Percentiles rank a stretch among this genome's conserved stretches.
Conservation (phyloP, 805 yeast genomes). For the Tetrapisispora phaffii region DNA sequence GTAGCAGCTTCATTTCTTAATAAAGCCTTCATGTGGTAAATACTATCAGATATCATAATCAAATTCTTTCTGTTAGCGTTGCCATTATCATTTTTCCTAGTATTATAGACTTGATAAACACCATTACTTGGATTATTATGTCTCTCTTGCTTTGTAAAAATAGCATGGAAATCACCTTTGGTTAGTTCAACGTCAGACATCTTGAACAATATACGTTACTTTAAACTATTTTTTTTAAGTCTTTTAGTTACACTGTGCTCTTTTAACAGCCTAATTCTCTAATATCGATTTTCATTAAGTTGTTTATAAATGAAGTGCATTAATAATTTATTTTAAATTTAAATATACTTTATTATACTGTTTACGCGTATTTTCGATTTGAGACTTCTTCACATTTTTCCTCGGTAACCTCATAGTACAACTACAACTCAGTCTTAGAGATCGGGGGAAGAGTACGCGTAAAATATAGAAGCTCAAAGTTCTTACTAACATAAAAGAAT, state of each 20-base stretch:
- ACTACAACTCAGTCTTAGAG: too few relatives aligned
- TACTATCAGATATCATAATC: constrained; percentile 43
- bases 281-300: too few relatives aligned
- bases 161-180: constrained; percentile 21
- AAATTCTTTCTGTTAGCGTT: constrained; percentile 24
- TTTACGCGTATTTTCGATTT: neutral
- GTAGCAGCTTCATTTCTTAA: constrained; percentile 42
- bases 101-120: constrained; percentile 26
- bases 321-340: too few relatives aligned
- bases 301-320: too few relatives aligned
- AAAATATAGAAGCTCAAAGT: neutral
- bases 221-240: neutral
- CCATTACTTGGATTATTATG: constrained; percentile 26
- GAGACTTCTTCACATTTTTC: neutral
- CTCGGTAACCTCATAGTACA: neutral
- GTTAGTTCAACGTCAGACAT: constrained; percentile 18
- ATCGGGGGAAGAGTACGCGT: neutral
- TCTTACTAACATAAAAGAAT: too few relatives aligned
- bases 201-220: neutral
- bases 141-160: constrained; percentile 24
- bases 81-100: constrained; percentile 25
- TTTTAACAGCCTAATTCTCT: too few relatives aligned
- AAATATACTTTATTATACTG: neutral
- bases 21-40: constrained; percentile 41
- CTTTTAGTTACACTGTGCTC: too few relatives aligned